phyloP scores from a whole-genome alignment of 2,329 filamentous ascomycete species.

The Claviceps lovelessii region DNA sequence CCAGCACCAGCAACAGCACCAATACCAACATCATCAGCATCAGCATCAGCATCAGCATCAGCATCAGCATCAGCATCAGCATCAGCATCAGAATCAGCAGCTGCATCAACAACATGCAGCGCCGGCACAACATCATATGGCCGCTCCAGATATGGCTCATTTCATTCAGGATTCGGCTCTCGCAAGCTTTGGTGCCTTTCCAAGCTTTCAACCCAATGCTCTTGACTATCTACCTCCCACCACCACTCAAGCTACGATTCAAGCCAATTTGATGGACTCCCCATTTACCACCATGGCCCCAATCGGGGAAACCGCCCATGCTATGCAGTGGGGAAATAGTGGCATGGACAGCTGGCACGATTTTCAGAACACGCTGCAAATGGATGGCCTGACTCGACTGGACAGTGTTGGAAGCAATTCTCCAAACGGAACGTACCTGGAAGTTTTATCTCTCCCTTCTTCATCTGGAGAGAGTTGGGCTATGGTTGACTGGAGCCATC shows the following conservation, averaged over 20 bases:
- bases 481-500: conserved; percentile 60
- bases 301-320: conserved; percentile 39
- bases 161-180: conserved; percentile 45
- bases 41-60: conserved; percentile 38
- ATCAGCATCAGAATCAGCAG: conserved; percentile 31
- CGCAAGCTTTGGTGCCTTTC: conserved; percentile 40
- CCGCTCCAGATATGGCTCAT: conserved; percentile 32
- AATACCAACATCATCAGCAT: conserved; percentile 31
- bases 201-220: conserved; percentile 38
- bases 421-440: conserved; percentile 48
- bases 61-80: conserved; percentile 19
- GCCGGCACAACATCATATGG: conserved; percentile 23
- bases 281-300: conserved; percentile 45
- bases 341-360: conserved; percentile 68
- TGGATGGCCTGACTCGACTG: conserved; percentile 30
- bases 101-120: conserved; percentile 26
- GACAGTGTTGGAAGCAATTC: conserved; percentile 31
- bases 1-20: conserved; percentile 35
- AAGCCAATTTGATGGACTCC: conserved; percentile 48
- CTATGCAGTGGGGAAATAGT: conserved; percentile 43
- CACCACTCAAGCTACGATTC: conserved; percentile 49
- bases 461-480: conserved; percentile 83
- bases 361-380: conserved; percentile 48
- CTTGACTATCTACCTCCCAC: conserved; percentile 48
- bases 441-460: conserved; percentile 67